Base-by-base conservation (phyloP, 1,284 basidiomycete species). In the Melampsora americana region DNA sequence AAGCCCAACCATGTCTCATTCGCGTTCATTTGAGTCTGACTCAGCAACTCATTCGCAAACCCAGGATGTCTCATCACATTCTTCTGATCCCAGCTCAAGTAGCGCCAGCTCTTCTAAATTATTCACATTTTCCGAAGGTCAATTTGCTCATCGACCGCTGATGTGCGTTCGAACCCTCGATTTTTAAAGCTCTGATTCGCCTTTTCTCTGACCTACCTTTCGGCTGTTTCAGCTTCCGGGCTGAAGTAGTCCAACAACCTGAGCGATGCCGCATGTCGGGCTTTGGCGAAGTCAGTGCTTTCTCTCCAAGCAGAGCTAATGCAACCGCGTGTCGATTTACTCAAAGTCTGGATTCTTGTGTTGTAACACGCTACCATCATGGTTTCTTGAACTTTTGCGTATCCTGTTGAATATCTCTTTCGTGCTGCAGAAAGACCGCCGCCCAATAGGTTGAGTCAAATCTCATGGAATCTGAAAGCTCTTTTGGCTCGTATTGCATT, bases 241-340 rank as follows among this genome's bases (percentile, higher is more conserved):
- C 53, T 9, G n/a, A 56, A 23, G 53, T 56, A 56, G 53, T 56
- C 53, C 53, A 56, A 56, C 53, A 56, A 28, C 53, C 53, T 56
- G 53, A 56, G 28, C 53, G 53, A 56, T 56, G 53, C n/a, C 53
- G 53, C 16, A 56, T 56, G 53, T 56, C 53, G 53, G 53, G 53
- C 53, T 56, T 56, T 56, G 53, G 53, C 11, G 53, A 56, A 56
- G 53, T 56, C 18, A 56, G 53, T n/a, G n/a, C 53, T 56, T 56
- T 56, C 28, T 28, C 18, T 56, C 53, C 28, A 28, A n/a, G 16
- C 18, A 28, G 28, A 28, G 53, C 11, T 56, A 56, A 42, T 42
- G 39, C 39, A 42, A 42, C 6, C 39, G 39, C 39, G 39, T 42
- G 39, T 9, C 39, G 5, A 42, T 42, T 9, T 42, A 42, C 39